Percentiles rank a stretch among this genome's conserved stretches.
Evolutionary conservation across 805 yeast species (phyloP).

Genomic region (Schwanniomyces pseudopolymorphus): DNA sequence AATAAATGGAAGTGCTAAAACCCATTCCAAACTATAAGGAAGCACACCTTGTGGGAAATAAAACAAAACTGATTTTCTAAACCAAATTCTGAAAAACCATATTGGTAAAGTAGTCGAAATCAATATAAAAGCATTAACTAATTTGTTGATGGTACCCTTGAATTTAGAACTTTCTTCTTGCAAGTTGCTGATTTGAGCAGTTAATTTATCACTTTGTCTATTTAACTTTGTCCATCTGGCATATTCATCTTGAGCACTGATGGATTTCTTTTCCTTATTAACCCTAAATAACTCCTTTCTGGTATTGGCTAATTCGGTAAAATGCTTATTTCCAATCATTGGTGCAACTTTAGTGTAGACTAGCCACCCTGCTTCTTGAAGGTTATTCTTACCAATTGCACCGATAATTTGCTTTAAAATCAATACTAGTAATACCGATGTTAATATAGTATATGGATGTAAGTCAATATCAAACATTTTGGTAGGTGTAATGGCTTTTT

Average conservation of each 20-base stretch:
- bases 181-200: slow-evolving; percentile 47
- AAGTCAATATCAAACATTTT: slow-evolving; percentile 25
- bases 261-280: slow-evolving; percentile 52
- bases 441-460: slow-evolving; percentile 31
- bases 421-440: slow-evolving; percentile 35
- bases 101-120: slow-evolving; percentile 46
- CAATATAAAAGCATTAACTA: slow-evolving; percentile 34
- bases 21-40: slow-evolving; percentile 55
- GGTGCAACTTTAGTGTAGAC: slow-evolving; percentile 32
- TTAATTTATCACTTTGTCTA: slow-evolving; percentile 61
- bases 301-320: slow-evolving; percentile 20
- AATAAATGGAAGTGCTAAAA: slow-evolving; percentile 64
- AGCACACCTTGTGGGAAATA: slow-evolving; percentile 58
- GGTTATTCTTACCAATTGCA: slow-evolving; percentile 31
- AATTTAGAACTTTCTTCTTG: slow-evolving; percentile 37
- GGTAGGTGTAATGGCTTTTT: neutral
- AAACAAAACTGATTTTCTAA: slow-evolving; percentile 53
- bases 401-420: slow-evolving; percentile 33
- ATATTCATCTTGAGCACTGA: slow-evolving; percentile 90
- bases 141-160: slow-evolving; percentile 31
- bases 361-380: slow-evolving; percentile 40
- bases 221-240: slow-evolving; percentile 95
- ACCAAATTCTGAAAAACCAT: slow-evolving; percentile 50
- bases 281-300: slow-evolving; percentile 47
- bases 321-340: slow-evolving; percentile 30